A percentile compares a stretch with the other conserved stretches of the same genome.
phyloP scores from a whole-genome alignment of 2,329 filamentous ascomycete genomes.

The Botrytis galanthina region DNA sequence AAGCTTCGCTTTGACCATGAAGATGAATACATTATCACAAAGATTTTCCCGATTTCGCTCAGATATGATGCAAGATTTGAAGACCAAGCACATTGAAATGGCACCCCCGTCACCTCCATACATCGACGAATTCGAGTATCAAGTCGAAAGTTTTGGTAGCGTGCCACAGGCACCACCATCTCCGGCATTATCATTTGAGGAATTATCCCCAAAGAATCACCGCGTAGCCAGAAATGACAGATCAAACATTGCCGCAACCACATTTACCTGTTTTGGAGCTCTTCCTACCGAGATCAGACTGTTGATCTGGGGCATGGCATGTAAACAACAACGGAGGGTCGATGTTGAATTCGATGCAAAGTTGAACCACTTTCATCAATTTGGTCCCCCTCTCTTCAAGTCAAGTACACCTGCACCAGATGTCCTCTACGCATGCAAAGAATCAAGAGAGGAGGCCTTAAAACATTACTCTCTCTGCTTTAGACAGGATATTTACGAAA shows the following conservation, averaged over 20 bases:
- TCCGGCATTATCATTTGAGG: conserved; percentile 16
- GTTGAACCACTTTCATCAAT: not conserved
- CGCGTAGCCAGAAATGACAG: not conserved
- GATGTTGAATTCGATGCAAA: not conserved
- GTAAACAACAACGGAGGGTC: conserved; percentile 11
- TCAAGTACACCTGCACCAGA: conserved; percentile 3
- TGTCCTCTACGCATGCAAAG: conserved; percentile 8
- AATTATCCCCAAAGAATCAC: not conserved
- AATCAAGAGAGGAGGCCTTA: conserved; percentile 5
- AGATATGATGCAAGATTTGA: not conserved
- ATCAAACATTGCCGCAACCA: not conserved
- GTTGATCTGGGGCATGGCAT: conserved; percentile 11
- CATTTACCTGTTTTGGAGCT: conserved; percentile 3
- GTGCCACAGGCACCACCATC: not conserved
- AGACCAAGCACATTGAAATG: not conserved
- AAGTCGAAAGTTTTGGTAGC: conserved; percentile 4
- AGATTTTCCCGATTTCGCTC: too few species aligned
- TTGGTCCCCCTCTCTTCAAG: not conserved
- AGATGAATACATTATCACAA: not conserved
- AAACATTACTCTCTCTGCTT: conserved; percentile 15
- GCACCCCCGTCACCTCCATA: not conserved
- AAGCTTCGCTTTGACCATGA: not conserved
- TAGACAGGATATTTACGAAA: not conserved
- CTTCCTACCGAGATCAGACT: conserved; percentile 13
- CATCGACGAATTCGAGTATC: conserved; percentile 18